Conservation (phyloP, 345 rosid species). For the Gossypium turneri region DNA sequence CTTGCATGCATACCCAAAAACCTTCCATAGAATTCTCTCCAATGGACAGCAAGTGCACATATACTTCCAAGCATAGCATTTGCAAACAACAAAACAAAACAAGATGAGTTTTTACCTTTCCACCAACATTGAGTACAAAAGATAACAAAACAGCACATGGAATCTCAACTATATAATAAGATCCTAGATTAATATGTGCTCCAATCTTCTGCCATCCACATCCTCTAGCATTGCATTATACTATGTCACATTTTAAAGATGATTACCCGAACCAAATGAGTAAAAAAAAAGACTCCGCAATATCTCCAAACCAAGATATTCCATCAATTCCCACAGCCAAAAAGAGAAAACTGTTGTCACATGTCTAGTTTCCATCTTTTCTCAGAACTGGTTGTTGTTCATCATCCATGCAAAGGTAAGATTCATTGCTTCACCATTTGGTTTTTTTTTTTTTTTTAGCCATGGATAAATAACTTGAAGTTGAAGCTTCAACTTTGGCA, state of each 20-base stretch:
- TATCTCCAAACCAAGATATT: neutral
- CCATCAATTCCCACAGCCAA: neutral
- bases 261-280: no score
- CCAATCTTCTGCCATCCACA: slow-evolving; percentile 55
- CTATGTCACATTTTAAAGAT: no score
- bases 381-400: neutral
- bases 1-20: no score
- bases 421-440: neutral
- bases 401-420: neutral
- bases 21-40: no score
- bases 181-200: slow-evolving; percentile 38
- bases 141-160: slow-evolving; percentile 37
- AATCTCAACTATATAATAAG: slow-evolving; percentile 42
- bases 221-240: slow-evolving; percentile 39
- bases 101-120: slow-evolving; percentile 23
- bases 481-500: neutral
- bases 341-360: neutral
- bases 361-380: neutral
- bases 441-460: neutral
- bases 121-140: slow-evolving; percentile 33
- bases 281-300: neutral
- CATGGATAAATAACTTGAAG: neutral
- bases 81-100: neutral
- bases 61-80: slow-evolving; percentile 43
- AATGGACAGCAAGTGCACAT: slow-evolving; percentile 38